phyloP scores from a whole-genome alignment of 768 basidiomycete species.

The Cystobasidium tubakii region DNA sequence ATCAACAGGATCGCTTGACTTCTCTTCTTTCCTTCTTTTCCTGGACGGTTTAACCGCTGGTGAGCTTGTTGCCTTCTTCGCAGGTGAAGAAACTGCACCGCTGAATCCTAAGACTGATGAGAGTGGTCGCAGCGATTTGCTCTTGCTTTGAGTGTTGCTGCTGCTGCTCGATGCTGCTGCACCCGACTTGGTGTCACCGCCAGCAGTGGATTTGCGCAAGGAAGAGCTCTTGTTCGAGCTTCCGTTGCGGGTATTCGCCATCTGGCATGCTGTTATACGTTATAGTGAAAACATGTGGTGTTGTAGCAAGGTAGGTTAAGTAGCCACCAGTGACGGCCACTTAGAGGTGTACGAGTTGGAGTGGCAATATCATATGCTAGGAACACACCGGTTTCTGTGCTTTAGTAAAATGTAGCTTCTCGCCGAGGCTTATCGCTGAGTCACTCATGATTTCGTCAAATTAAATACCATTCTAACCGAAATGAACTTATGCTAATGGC shows the following conservation, averaged over 20 bases:
- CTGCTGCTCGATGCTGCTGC: constrained; percentile 1
- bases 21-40: neutral
- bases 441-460: no score
- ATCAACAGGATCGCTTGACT: constrained; percentile 12
- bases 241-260: constrained; percentile 3
- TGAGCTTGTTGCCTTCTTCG: neutral
- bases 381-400: no score
- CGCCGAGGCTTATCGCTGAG: no score
- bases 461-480: no score
- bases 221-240: neutral
- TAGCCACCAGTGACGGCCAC: neutral
- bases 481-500: neutral
- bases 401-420: no score
- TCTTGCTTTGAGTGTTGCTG: neutral
- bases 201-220: neutral
- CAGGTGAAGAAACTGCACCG: neutral
- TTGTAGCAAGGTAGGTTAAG: neutral
- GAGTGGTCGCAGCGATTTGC: constrained; percentile 5
- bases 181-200: neutral
- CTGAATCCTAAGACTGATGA: constrained; percentile 2
- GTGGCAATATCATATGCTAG: no score
- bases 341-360: no score
- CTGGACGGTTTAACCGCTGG: neutral
- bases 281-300: neutral
- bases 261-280: neutral